Conservation (phyloP, 1,139 yeast species). For the Blastobotrys raffinosifermentans region DNA sequence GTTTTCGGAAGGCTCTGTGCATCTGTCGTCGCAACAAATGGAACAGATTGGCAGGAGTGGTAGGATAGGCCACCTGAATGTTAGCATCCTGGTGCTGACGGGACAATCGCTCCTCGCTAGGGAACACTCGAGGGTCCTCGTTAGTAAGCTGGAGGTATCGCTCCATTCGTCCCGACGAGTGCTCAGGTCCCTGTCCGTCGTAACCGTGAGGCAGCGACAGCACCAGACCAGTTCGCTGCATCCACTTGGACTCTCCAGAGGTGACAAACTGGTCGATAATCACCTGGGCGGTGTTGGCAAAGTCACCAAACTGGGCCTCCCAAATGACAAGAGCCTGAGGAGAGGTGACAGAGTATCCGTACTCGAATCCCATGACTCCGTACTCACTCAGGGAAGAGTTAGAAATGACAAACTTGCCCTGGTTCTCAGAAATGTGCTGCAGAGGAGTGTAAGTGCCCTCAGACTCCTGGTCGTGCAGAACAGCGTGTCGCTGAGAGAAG, state of each 20-base stretch:
- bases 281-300: conserved; percentile 98
- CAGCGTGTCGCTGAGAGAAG: conserved; percentile 99
- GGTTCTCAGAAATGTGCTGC: conserved; percentile 68
- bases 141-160: conserved; percentile 93
- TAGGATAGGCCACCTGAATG: conserved; percentile 97
- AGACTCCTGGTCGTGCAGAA: conserved; percentile 88
- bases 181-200: conserved; percentile 99
- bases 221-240: conserved; percentile 95
- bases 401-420: conserved; percentile 81
- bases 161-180: conserved; percentile 96
- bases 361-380: conserved; percentile 99
- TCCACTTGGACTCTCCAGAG: conserved; percentile 98
- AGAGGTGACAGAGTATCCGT: conserved; percentile 95
- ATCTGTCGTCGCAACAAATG: conserved; percentile 97
- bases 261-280: conserved; percentile 95
- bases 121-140: conserved; percentile 95
- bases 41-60: conserved; percentile 96
- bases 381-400: conserved; percentile 98
- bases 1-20: conserved; percentile 99
- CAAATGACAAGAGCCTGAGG: conserved; percentile 97
- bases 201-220: conserved; percentile 97
- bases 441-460: conserved; percentile 83
- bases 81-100: conserved; percentile 99
- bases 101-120: conserved; percentile 76
- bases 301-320: conserved; percentile 99